Conservation (phyloP, 2,329 filamentous ascomycete genomes). For the Pseudogymnoascus destructans region DNA sequence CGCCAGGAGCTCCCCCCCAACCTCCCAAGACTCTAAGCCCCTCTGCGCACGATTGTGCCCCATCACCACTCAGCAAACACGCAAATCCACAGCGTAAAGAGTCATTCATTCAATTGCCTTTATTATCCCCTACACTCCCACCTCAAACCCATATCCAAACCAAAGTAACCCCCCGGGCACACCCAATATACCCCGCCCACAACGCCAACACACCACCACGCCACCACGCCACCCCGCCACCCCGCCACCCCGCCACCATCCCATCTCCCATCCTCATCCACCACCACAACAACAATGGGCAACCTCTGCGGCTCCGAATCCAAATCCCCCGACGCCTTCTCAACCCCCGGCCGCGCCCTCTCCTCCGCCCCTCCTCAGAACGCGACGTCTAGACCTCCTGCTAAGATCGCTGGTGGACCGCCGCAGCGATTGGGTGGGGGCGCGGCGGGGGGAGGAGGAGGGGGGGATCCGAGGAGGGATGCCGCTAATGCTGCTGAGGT, state of each 20-base stretch:
- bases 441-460: constrained; percentile 16
- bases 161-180: background rate
- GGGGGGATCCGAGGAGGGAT: constrained; percentile 49
- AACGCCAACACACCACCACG: constrained; percentile 56
- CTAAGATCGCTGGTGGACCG: constrained; percentile 40
- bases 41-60: background rate
- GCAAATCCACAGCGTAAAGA: background rate
- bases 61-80: background rate
- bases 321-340: background rate
- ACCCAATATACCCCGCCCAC: constrained; percentile 38
- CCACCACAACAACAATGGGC: constrained; percentile 10
- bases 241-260: constrained; percentile 43
- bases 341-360: constrained; percentile 5
- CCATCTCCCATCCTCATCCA: constrained; percentile 15
- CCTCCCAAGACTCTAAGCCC: background rate
- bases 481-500: constrained; percentile 82
- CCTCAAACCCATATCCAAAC: background rate
- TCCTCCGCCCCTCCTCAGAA: constrained; percentile 13
- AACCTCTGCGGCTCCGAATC: constrained; percentile 5
- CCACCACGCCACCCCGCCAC: constrained; percentile 58
- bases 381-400: constrained; percentile 5
- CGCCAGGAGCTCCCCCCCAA: background rate
- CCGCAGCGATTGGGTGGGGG: constrained; percentile 51
- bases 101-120: background rate
- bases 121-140: background rate